Conservation (phyloP, 805 yeast genomes). For the Candida tallmaniae region DNA sequence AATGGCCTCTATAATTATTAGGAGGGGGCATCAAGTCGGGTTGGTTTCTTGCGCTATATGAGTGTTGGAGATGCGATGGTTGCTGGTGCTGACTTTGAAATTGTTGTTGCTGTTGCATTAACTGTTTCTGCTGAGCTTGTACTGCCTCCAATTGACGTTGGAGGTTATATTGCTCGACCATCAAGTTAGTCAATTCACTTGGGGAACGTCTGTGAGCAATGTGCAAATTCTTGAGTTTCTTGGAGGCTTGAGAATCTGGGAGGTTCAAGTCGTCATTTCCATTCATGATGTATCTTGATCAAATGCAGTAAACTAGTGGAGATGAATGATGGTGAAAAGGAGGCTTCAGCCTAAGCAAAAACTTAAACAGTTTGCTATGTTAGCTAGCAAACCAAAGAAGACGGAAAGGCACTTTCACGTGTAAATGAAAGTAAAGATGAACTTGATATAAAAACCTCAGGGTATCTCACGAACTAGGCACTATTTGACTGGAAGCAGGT, state of each 20-base stretch:
- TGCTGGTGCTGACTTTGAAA: constrained; percentile 58
- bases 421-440: no score
- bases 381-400: no score
- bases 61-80: constrained; percentile 6
- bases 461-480: no score
- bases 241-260: constrained; percentile 3
- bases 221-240: constrained; percentile 49
- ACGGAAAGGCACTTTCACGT: no score
- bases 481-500: no score
- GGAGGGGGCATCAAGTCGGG: constrained; percentile 20
- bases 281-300: no score
- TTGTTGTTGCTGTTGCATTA: constrained; percentile 73
- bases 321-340: no score
- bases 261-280: neutral
- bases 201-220: constrained; percentile 98
- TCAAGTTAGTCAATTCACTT: constrained; percentile 86
- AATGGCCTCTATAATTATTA: constrained; percentile 19
- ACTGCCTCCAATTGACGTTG: constrained; percentile 91
- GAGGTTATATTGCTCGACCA: constrained; percentile 86
- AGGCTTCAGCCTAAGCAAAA: no score
- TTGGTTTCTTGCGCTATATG: constrained; percentile 3
- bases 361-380: no score
- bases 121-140: constrained; percentile 88
- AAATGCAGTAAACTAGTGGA: no score
- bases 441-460: no score